Evolutionary conservation across 495 filamentous ascomycete species (phyloP).

Genomic region (Recurvomyces mirabilis): DNA sequence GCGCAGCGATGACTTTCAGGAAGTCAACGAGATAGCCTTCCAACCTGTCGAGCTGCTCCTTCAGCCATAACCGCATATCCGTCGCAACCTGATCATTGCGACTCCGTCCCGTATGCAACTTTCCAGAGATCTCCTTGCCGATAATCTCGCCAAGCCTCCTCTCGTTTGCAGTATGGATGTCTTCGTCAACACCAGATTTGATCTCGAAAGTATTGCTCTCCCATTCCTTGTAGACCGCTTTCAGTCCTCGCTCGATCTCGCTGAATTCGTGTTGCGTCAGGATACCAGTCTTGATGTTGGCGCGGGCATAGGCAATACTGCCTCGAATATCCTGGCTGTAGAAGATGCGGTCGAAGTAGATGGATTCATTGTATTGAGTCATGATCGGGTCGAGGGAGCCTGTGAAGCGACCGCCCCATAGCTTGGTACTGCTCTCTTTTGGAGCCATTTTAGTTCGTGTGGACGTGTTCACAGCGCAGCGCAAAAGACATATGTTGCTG

Average conservation of each 20-base stretch:
- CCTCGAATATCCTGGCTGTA: slow-evolving; percentile 72
- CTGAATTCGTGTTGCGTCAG: slow-evolving; percentile 64
- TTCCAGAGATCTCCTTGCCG: slow-evolving; percentile 74
- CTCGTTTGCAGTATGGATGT: slow-evolving; percentile 92
- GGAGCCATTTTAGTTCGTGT: too few species aligned
- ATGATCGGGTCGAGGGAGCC: slow-evolving; percentile 82
- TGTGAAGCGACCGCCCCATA: slow-evolving; percentile 78
- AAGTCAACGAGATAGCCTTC: slow-evolving; percentile 58
- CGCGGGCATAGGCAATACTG: slow-evolving; percentile 77
- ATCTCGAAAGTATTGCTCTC: slow-evolving; percentile 46
- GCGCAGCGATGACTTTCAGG: slow-evolving; percentile 55
- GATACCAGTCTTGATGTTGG: slow-evolving; percentile 66
- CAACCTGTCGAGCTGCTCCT: slow-evolving; percentile 62
- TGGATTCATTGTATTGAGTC: slow-evolving; percentile 79
- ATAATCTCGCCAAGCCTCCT: slow-evolving; percentile 81
- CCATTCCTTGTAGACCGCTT: slow-evolving; percentile 69
- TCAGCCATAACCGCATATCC: slow-evolving; percentile 87
- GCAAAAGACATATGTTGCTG: not conserved
- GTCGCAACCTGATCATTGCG: slow-evolving; percentile 91
- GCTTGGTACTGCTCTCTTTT: slow-evolving; percentile 29
- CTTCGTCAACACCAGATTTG: slow-evolving; percentile 53
- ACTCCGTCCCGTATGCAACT: slow-evolving; percentile 85
- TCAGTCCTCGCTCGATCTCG: slow-evolving; percentile 64
- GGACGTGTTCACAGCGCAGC: too few species aligned
- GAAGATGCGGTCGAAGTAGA: slow-evolving; percentile 71